Evolutionary conservation across 2,329 filamentous ascomycete species (phyloP).

Genomic region (Aspergillus japonicus): DNA sequence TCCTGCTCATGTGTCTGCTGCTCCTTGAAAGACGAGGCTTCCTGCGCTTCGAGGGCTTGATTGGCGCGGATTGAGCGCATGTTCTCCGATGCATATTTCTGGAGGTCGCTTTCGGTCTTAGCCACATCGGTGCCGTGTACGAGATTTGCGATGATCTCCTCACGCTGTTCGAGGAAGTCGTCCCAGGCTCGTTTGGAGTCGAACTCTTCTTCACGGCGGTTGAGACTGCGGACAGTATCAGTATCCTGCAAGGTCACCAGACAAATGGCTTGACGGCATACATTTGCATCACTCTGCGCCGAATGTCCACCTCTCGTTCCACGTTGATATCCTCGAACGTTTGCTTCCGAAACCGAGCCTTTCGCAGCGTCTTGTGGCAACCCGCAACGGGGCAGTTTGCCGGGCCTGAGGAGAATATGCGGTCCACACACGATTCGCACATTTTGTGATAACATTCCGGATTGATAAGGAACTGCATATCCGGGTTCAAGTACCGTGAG

Average conservation of each 20-base stretch:
- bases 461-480: constrained; percentile 94
- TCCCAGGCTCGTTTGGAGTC: constrained; percentile 81
- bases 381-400: constrained; percentile 88
- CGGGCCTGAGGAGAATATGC: constrained; percentile 88
- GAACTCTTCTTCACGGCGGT: constrained; percentile 88
- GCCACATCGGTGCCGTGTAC: constrained; percentile 69
- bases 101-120: constrained; percentile 60
- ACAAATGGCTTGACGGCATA: constrained; percentile 30
- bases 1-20: constrained; percentile 62
- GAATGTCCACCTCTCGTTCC: constrained; percentile 91
- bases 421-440: constrained; percentile 93
- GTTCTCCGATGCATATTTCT: constrained; percentile 72
- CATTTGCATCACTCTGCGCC: constrained; percentile 68
- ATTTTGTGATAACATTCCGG: constrained; percentile 99
- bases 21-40: constrained; percentile 48
- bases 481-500: constrained; percentile 87
- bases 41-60: constrained; percentile 48
- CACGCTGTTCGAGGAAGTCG: constrained; percentile 90
- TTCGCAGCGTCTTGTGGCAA: constrained; percentile 82
- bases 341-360: constrained; percentile 78
- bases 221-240: constrained; percentile 62
- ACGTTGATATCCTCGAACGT: constrained; percentile 87
- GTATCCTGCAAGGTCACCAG: neutral
- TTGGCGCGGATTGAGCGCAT: constrained; percentile 56
- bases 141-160: constrained; percentile 85